Conservation (phyloP, 2,329 filamentous ascomycete genomes). For the Colletotrichum ledebouriae region DNA sequence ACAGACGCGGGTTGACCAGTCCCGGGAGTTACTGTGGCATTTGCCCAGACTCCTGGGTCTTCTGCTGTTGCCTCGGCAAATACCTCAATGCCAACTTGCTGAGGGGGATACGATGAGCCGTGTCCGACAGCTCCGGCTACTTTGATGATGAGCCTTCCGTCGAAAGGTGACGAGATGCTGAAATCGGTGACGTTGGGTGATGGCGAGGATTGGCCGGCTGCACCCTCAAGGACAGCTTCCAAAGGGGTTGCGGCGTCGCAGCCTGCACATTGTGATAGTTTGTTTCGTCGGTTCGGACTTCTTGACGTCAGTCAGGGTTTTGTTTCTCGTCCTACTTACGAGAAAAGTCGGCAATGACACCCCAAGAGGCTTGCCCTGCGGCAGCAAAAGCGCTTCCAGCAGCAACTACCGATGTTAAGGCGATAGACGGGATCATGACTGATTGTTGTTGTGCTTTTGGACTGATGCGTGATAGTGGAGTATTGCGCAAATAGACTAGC, state of each 20-base stretch:
- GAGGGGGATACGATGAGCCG: constrained; percentile 25
- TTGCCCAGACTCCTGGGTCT: constrained; percentile 22
- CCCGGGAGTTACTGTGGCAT: constrained; percentile 18
- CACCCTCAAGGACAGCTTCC: constrained; percentile 22
- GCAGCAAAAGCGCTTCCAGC: too few species aligned
- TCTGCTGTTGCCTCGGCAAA: constrained; percentile 2
- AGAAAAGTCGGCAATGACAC: too few species aligned
- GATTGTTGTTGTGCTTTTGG: too few species aligned
- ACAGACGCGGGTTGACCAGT: not conserved
- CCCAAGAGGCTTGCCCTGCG: too few species aligned
- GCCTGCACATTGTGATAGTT: not conserved
- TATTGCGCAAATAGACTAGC: too few species aligned
- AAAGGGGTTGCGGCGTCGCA: constrained; percentile 13
- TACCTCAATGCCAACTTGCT: constrained; percentile 14
- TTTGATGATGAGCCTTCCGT: constrained; percentile 20
- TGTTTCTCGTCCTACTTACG: too few species aligned
- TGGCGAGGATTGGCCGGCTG: not conserved
- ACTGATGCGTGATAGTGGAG: too few species aligned
- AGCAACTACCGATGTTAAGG: too few species aligned
- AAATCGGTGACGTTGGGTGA: constrained; percentile 21
- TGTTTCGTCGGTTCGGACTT: too few species aligned
- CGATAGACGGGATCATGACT: too few species aligned
- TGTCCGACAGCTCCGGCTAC: constrained; percentile 10
- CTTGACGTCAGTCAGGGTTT: too few species aligned
- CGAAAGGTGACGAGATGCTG: constrained; percentile 10